These are phyloP conservation scores for Lactarius hatsudake DNA, from an alignment of 768 basidiomycete genomes.

Conservation along the genomic window DNA sequence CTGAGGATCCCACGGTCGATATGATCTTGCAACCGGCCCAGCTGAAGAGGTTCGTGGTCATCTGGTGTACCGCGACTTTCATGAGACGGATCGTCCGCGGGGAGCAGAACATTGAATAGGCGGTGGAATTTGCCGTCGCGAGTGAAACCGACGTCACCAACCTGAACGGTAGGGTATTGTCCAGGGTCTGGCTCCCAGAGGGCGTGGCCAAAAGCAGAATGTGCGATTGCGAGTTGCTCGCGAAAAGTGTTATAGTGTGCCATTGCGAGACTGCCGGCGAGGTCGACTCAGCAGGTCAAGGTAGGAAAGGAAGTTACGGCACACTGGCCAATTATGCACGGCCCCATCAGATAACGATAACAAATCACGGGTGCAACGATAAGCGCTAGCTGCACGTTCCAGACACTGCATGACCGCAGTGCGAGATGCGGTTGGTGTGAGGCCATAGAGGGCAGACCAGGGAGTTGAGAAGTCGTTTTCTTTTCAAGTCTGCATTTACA, in stretches of 20 bases:
- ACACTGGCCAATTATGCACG: background rate
- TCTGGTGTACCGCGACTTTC: background rate
- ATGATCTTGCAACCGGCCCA: background rate
- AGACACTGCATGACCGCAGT: too few species aligned
- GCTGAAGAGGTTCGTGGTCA: background rate
- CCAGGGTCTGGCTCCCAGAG: background rate
- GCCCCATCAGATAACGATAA: background rate
- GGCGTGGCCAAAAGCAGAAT: background rate
- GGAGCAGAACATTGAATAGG: background rate
- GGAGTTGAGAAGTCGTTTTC: background rate
- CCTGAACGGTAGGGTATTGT: background rate
- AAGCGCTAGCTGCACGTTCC: background rate
- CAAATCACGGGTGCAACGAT: background rate
- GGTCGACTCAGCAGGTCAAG: background rate
- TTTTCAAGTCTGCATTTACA: too few species aligned
- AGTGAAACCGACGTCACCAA: background rate
- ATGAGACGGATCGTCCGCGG: background rate
- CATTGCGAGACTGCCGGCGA: background rate
- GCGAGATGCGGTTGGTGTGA: background rate
- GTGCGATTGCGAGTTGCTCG: background rate
- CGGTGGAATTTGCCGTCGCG: background rate
- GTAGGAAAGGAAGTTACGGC: background rate
- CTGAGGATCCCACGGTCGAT: background rate
- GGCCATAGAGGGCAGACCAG: background rate
- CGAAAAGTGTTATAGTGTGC: background rate